Percentiles rank a stretch among this genome's conserved stretches.
These are phyloP conservation scores for Neocallimastix lanati DNA, from an alignment of 192 early-diverging fungal genomes.

Conservation along the genomic window DNA sequence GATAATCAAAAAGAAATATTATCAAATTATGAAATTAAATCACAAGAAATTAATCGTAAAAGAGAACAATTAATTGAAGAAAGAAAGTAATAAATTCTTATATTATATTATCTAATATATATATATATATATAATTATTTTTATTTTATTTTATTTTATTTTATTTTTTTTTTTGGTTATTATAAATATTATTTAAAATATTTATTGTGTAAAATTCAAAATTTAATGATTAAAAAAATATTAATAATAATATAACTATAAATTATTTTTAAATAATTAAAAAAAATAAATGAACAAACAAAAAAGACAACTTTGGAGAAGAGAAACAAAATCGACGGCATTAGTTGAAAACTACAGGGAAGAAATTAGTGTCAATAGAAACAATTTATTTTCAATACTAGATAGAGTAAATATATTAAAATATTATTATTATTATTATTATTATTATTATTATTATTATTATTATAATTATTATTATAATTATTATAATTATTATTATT, in stretches of 20 bases:
- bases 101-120: no score
- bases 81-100: slow-evolving; percentile 44
- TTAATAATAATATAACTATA: no score
- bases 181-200: no score
- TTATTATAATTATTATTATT: neutral
- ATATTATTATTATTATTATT: neutral
- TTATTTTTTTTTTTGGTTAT: no score
- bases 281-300: no score
- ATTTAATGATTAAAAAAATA: slow-evolving; percentile 5
- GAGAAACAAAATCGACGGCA: slow-evolving; percentile 55
- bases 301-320: slow-evolving; percentile 67
- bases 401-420: slow-evolving; percentile 33
- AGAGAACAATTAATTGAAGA: slow-evolving; percentile 40
- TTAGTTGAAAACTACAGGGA: slow-evolving; percentile 46
- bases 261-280: no score
- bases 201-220: no score
- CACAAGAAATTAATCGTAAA: neutral
- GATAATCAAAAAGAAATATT: neutral
- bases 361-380: slow-evolving; percentile 54
- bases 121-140: no score
- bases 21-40: neutral
- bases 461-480: neutral
- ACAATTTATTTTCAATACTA: slow-evolving; percentile 51
- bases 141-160: no score
- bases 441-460: no score